Percentiles rank a stretch among this genome's conserved stretches.
These are phyloP conservation scores for Carex cristatella DNA, from an alignment of 176 grass and related monocot species.

Conservation along the genomic window DNA sequence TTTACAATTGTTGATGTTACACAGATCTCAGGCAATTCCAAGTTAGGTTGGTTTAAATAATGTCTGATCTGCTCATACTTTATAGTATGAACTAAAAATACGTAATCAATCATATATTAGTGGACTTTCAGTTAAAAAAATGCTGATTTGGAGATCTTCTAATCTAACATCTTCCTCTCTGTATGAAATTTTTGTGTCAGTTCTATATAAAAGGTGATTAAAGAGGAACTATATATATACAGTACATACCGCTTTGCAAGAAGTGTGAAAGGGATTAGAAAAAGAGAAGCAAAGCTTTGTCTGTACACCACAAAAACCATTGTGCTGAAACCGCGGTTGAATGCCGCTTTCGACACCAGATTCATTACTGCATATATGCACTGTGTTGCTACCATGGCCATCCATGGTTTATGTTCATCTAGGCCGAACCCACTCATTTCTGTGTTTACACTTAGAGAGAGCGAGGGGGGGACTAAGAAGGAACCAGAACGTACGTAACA, in stretches of 20 bases:
- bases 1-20: too few species aligned
- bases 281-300: slow-evolving; percentile 42
- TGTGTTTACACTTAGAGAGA: not conserved
- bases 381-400: slow-evolving; percentile 69
- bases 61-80: not conserved
- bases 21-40: too few species aligned
- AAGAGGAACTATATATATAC: not conserved
- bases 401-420: slow-evolving; percentile 53
- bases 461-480: not conserved
- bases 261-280: slow-evolving; percentile 35
- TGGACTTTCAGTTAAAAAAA: not conserved
- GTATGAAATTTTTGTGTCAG: not conserved
- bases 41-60: too few species aligned
- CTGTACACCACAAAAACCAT: slow-evolving; percentile 76
- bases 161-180: not conserved
- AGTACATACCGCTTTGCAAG: slow-evolving; percentile 25
- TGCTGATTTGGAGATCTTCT: not conserved
- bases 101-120: not conserved
- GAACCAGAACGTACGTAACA: not conserved
- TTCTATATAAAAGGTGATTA: not conserved
- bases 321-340: slow-evolving; percentile 60
- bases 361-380: slow-evolving; percentile 60
- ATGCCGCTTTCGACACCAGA: slow-evolving; percentile 47
- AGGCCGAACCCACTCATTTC: slow-evolving; percentile 7
- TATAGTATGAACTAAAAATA: not conserved